Evolutionary conservation across 306 rosid species (phyloP).

Genomic region (Castanea mollissima): DNA sequence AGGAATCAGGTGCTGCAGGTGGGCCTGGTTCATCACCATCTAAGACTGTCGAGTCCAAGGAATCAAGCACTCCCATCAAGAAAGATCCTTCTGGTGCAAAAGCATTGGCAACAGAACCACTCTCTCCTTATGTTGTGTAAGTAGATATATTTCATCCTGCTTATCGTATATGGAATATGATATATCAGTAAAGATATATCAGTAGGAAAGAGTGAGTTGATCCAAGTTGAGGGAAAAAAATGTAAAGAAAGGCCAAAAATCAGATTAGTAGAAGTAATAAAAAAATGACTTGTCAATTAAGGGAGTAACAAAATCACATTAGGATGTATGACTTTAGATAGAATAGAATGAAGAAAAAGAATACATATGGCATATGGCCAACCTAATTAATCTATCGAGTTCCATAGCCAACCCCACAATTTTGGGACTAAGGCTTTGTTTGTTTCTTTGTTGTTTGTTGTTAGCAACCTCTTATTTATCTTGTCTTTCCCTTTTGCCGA

Average conservation of each 20-base stretch:
- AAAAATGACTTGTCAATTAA: too few species aligned
- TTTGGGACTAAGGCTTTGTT: too few species aligned
- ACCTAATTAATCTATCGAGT: too few species aligned
- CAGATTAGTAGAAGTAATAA: too few species aligned
- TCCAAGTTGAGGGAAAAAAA: too few species aligned
- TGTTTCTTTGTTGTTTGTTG: background rate
- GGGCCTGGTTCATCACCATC: constrained; percentile 34
- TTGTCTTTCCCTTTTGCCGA: background rate
- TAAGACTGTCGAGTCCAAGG: constrained; percentile 27
- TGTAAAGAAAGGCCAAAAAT: too few species aligned
- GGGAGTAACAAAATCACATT: too few species aligned
- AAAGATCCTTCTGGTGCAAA: constrained; percentile 36
- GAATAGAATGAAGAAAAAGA: too few species aligned
- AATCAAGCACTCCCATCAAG: constrained; percentile 35
- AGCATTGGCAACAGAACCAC: constrained; percentile 38
- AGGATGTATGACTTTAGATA: too few species aligned
- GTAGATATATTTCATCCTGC: constrained; percentile 21
- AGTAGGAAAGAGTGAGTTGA: too few species aligned
- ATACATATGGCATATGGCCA: too few species aligned
- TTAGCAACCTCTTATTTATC: constrained; percentile 8
- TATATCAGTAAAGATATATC: background rate
- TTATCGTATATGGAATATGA: background rate
- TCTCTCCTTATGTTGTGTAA: constrained; percentile 70
- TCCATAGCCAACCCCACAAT: too few species aligned
- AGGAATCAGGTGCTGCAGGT: constrained; percentile 44